These are phyloP conservation scores for Solanum bukasovii DNA, from an alignment of 257 asterid species.

Conservation along the genomic window DNA sequence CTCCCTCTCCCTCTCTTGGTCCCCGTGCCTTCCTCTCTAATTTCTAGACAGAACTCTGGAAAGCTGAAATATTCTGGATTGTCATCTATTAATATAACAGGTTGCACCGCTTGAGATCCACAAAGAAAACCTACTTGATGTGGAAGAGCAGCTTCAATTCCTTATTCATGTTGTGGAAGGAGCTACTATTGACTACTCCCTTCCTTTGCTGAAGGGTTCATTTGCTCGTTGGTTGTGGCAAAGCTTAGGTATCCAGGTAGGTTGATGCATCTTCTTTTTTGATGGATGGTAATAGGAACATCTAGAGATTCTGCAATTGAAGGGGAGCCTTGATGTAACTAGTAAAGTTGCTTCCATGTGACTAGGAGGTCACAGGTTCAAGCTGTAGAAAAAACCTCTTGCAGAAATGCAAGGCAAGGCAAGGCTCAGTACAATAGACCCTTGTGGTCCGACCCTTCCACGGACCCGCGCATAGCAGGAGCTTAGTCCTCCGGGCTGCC, in stretches of 20 bases:
- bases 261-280: slow-evolving; percentile 10
- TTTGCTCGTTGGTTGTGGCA: slow-evolving; percentile 89
- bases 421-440: neutral
- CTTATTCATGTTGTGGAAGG: slow-evolving; percentile 65
- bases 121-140: slow-evolving; percentile 59
- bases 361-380: neutral
- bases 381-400: neutral
- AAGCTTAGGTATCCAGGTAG: slow-evolving; percentile 70
- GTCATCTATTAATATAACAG: slow-evolving; percentile 20
- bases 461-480: neutral
- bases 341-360: neutral
- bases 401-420: neutral
- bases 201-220: slow-evolving; percentile 65
- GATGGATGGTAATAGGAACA: neutral
- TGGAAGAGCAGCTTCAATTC: slow-evolving; percentile 86
- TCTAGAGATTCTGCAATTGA: neutral
- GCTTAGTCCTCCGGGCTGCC: neutral
- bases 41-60: neutral
- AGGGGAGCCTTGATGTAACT: neutral
- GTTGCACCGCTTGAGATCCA: slow-evolving; percentile 96
- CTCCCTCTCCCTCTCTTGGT: neutral
- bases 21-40: neutral
- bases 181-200: slow-evolving; percentile 30
- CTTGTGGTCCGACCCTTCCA: neutral
- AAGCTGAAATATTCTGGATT: neutral